phyloP scores from a whole-genome alignment of 78 protist species.

The Pelomyxa schiedti region DNA sequence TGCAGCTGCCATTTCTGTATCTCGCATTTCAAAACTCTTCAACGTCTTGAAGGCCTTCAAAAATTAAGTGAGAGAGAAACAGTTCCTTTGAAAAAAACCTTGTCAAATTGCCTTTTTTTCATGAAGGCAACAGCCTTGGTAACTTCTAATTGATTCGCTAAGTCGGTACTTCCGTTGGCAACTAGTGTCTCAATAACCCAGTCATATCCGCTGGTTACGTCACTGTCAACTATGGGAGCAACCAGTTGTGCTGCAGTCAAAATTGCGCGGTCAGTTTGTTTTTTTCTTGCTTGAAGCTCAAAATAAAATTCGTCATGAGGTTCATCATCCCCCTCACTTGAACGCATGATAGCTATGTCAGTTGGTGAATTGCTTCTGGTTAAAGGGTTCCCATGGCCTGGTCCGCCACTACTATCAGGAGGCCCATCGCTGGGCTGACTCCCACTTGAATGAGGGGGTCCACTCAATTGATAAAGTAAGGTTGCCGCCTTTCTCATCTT shows the following conservation, averaged over 20 bases:
- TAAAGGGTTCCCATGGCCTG: too few relatives aligned
- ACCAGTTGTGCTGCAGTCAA: constrained; percentile 38
- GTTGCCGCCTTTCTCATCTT: too few relatives aligned
- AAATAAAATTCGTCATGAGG: background rate
- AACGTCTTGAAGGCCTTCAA: constrained; percentile 45
- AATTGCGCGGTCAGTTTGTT: background rate
- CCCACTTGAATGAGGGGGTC: too few relatives aligned
- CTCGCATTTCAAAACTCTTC: constrained; percentile 56
- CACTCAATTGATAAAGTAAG: too few relatives aligned
- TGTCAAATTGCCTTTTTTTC: background rate
- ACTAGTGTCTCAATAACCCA: constrained; percentile 6
- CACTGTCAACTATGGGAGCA: constrained; percentile 42
- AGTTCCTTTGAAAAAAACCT: background rate
- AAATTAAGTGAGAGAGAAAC: background rate
- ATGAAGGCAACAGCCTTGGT: constrained; percentile 36
- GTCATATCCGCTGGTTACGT: constrained; percentile 23
- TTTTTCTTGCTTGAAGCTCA: background rate
- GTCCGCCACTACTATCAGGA: too few relatives aligned
- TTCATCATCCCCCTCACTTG: background rate
- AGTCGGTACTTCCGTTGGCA: background rate
- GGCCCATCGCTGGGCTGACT: too few relatives aligned
- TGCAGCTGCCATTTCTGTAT: constrained; percentile 2
- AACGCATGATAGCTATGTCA: too few relatives aligned
- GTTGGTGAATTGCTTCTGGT: too few relatives aligned
- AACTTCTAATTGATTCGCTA: constrained; percentile 44